Percentiles rank a stretch among this genome's conserved stretches.
phyloP scores from a whole-genome alignment of 345 rosid genomes.

The Hirschfeldia incana region DNA sequence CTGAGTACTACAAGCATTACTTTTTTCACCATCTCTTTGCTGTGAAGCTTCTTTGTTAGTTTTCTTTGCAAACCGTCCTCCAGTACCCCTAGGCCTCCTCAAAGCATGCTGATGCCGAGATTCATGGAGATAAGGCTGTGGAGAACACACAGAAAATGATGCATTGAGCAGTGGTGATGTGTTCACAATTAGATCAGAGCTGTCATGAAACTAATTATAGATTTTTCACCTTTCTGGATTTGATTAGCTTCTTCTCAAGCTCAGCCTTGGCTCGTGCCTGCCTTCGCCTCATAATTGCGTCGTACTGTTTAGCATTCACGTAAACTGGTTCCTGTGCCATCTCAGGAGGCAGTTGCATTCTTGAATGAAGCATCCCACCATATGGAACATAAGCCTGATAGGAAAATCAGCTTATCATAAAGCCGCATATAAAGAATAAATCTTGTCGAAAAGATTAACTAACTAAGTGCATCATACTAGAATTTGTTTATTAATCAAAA shows the following conservation, averaged over 20 bases:
- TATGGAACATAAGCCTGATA: constrained; percentile 75
- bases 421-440: neutral
- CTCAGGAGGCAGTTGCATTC: constrained; percentile 91
- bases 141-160: neutral
- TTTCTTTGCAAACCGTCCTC: constrained; percentile 97
- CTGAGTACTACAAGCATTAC: constrained; percentile 13
- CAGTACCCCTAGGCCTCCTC: constrained; percentile 82
- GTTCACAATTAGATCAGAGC: neutral
- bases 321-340: constrained; percentile 92
- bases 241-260: constrained; percentile 79
- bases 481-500: neutral
- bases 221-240: constrained; percentile 70
- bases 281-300: constrained; percentile 89
- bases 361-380: constrained; percentile 75
- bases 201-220: constrained; percentile 9
- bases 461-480: too few relatives aligned
- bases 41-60: constrained; percentile 44
- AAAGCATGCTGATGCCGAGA: constrained; percentile 98
- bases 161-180: constrained; percentile 5
- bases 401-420: constrained; percentile 16
- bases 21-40: constrained; percentile 41
- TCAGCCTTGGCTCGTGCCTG: constrained; percentile 99
- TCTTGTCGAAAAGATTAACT: neutral
- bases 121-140: constrained; percentile 95
- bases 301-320: constrained; percentile 97